A percentile compares a stretch with the other conserved stretches of the same genome.
These are phyloP conservation scores for Leptoxyphium fumago DNA, from an alignment of 2,329 filamentous ascomycete species.

Conservation along the genomic window DNA sequence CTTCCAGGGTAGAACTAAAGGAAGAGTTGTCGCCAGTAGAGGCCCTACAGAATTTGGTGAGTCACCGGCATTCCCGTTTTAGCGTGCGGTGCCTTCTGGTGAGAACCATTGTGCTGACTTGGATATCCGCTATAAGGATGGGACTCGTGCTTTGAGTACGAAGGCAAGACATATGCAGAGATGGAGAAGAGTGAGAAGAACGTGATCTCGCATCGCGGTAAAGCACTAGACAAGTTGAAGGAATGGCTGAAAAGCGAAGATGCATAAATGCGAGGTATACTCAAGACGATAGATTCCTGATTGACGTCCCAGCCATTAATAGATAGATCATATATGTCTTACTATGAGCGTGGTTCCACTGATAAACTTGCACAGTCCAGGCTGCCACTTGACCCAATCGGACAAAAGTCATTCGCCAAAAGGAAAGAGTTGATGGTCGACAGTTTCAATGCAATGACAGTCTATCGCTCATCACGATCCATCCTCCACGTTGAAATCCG, in stretches of 20 bases:
- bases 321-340: no score
- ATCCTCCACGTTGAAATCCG: no score
- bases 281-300: no score
- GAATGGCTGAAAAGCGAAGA: conserved; percentile 43
- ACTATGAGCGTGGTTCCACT: no score
- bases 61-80: conserved; percentile 16
- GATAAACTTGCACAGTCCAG: no score
- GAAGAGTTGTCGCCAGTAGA: conserved; percentile 71
- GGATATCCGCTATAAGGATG: conserved; percentile 46
- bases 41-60: conserved; percentile 72
- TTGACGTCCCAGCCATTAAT: no score
- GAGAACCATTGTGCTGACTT: no score
- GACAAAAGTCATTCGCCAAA: no score
- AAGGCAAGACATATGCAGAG: conserved; percentile 85
- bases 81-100: conserved; percentile 5
- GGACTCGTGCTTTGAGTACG: conserved; percentile 92
- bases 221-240: conserved; percentile 75
- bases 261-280: background rate
- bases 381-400: no score
- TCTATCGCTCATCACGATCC: no score
- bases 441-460: no score
- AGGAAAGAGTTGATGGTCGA: no score
- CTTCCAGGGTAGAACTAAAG: conserved; percentile 80
- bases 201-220: conserved; percentile 77
- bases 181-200: conserved; percentile 87